These are phyloP conservation scores for Sutorius eximius DNA, from an alignment of 1,284 basidiomycete genomes.

Conservation along the genomic window DNA sequence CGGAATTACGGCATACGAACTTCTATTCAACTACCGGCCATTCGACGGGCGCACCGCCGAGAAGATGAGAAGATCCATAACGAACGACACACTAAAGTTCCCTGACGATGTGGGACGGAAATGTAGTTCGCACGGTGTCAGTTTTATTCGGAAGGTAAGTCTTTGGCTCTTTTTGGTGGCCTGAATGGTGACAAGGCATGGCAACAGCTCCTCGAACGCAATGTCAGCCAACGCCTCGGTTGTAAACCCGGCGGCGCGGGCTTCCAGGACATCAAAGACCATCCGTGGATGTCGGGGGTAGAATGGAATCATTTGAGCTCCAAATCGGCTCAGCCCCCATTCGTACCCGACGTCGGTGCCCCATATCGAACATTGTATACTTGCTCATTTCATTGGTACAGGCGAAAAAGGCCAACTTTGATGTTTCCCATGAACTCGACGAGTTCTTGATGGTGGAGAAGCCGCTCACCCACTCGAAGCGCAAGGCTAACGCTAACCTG, in stretches of 20 bases:
- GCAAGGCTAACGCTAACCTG: slow-evolving; percentile 81
- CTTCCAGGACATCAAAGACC: slow-evolving; percentile 72
- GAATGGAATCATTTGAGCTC: slow-evolving; percentile 79
- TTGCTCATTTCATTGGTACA: slow-evolving; percentile 36
- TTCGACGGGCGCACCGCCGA: slow-evolving; percentile 88
- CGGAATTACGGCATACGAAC: slow-evolving; percentile 86
- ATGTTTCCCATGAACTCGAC: slow-evolving; percentile 95
- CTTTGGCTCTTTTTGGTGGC: slow-evolving; percentile 1
- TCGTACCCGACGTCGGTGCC: slow-evolving; percentile 82
- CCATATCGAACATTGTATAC: not conserved
- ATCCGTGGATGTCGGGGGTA: slow-evolving; percentile 84
- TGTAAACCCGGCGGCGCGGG: slow-evolving; percentile 70
- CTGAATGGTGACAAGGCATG: slow-evolving; percentile 19
- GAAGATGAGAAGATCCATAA: slow-evolving; percentile 80
- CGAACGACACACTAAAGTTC: slow-evolving; percentile 65
- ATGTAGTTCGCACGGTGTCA: slow-evolving; percentile 45
- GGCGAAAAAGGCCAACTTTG: slow-evolving; percentile 95
- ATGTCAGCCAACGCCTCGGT: slow-evolving; percentile 78
- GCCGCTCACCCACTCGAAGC: slow-evolving; percentile 89
- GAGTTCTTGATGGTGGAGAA: slow-evolving; percentile 97
- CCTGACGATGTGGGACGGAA: slow-evolving; percentile 53
- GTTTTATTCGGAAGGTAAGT: slow-evolving; percentile 52
- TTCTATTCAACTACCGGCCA: slow-evolving; percentile 84
- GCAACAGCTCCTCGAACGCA: slow-evolving; percentile 79
- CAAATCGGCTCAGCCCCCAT: slow-evolving; percentile 82